A percentile compares a stretch with the other conserved stretches of the same genome.
Conservation (phyloP, 805 yeast species). For the Nakazawaea molendinolei region DNA sequence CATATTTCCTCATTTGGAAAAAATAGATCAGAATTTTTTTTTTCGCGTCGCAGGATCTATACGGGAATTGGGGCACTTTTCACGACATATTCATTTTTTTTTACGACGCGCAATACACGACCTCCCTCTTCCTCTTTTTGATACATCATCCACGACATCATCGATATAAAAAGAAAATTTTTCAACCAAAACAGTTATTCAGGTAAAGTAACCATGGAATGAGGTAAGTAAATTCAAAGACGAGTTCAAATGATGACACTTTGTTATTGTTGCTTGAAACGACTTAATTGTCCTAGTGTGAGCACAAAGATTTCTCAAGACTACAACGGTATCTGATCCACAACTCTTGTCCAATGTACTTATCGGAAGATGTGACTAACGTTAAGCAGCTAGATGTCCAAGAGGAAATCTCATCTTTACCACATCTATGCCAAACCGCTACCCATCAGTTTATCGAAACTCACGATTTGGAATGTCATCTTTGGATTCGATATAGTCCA, state of each 20-base stretch:
- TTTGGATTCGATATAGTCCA: constrained; percentile 15
- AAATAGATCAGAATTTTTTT: too few relatives aligned
- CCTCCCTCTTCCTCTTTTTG: too few relatives aligned
- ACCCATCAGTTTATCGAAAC: constrained; percentile 40
- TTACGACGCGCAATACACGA: too few relatives aligned
- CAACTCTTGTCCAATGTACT: background rate
- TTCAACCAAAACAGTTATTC: too few relatives aligned
- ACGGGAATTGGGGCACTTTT: too few relatives aligned
- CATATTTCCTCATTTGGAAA: too few relatives aligned
- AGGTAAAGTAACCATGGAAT: too few relatives aligned
- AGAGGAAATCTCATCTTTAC: constrained; percentile 24
- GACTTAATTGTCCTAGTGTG: constrained; percentile 42
- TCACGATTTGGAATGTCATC: constrained; percentile 1
- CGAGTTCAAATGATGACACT: constrained; percentile 24
- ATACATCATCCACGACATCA: too few relatives aligned
- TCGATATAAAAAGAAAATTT: too few relatives aligned
- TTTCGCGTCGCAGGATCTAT: too few relatives aligned
- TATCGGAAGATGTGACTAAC: constrained; percentile 16
- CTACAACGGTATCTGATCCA: constrained; percentile 95
- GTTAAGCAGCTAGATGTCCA: constrained; percentile 20
- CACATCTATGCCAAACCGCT: constrained; percentile 41
- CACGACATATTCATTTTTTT: too few relatives aligned
- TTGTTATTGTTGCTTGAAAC: constrained; percentile 31
- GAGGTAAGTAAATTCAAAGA: too few relatives aligned
- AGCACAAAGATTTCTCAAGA: constrained; percentile 76